These are phyloP conservation scores for Fusarium lateritium DNA, from an alignment of 2,329 filamentous ascomycete genomes.

Conservation along the genomic window DNA sequence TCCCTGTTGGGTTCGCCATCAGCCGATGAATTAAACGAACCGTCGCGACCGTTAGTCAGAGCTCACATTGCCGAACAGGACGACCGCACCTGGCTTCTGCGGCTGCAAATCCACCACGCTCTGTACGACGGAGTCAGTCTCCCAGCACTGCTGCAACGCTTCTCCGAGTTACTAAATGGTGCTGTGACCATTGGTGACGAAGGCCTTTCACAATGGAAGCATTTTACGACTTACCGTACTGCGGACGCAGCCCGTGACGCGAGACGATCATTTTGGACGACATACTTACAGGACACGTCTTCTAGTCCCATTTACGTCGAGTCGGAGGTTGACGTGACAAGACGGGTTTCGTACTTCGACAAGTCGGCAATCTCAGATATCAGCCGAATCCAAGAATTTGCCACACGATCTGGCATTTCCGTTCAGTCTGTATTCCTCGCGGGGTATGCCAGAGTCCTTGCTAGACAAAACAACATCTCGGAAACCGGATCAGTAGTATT, in stretches of 20 bases:
- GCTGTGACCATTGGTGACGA: not conserved
- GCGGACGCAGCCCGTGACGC: conserved; percentile 13
- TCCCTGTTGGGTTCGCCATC: not conserved
- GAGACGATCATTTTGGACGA: conserved; percentile 59
- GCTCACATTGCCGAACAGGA: conserved; percentile 23
- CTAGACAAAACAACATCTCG: conserved; percentile 52
- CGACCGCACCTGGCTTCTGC: conserved; percentile 52
- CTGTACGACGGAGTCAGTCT: conserved; percentile 91
- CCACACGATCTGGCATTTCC: conserved; percentile 70
- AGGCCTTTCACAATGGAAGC: conserved; percentile 49
- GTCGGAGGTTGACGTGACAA: conserved; percentile 13
- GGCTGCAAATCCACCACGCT: conserved; percentile 83
- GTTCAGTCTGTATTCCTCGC: conserved; percentile 84
- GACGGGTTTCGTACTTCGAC: conserved; percentile 57
- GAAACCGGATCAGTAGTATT: conserved; percentile 66
- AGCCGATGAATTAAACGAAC: not conserved
- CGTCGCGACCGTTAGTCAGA: conserved; percentile 33
- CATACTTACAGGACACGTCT: conserved; percentile 53
- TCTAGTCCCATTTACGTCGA: not conserved
- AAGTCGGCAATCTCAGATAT: conserved; percentile 62
- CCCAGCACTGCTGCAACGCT: conserved; percentile 68
- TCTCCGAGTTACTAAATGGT: conserved; percentile 32
- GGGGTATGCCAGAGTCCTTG: conserved; percentile 69
- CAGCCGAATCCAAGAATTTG: conserved; percentile 49
- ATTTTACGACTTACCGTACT: conserved; percentile 33